Base-by-base conservation (phyloP, 2,329 filamentous ascomycete species). In the Beauveria sp. region DNA sequence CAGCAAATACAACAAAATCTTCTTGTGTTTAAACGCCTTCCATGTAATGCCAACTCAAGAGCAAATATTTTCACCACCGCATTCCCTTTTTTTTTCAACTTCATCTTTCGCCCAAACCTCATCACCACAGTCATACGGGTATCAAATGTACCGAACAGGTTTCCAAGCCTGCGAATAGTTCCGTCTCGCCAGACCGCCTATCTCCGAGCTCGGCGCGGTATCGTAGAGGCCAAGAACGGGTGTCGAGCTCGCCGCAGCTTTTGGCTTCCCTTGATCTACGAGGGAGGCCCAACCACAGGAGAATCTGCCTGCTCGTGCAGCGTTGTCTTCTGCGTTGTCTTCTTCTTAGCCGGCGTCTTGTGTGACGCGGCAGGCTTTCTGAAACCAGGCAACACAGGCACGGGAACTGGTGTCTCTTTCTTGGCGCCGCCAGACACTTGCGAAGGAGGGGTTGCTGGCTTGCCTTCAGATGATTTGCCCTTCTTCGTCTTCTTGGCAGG, bases 301-400 rank as follows among this genome's bases (percentile, higher is more conserved):
- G 14, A 7, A n/a, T 14, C 12, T 14, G 30, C 30, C 30, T 14
- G 30, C 30, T 34, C 30, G 12, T 14, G 12, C 30, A 1, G 30
- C 30, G 5, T 44, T 44, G 8, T n/a, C 68, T 63, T 70, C 65
- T 70, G 73, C 62, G 67, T 72, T 8, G 62, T 44, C 59, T 71
- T 71, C 63, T 69, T 73, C 54, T 69, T 18, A 65, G 62, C 70
- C 70, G 60, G 22, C n/a, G 60, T 52, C 24, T 20, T 28, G 22
- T 34, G 6, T 3, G 30, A 34, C 8, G 41, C 40, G 5, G 54
- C 40, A 5, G 53, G 5, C 55, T 41, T 30, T 47, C 30, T 7
- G 7, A 59, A 40, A 20, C 60, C 59, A 37, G 73, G 75, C 16
- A 76, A 64, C n/a, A 62, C 66, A 10, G 75, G 77, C 6, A 76